Evolutionary conservation across 2,329 filamentous ascomycete species (phyloP).

Genomic region (Biscogniauxia mediterranea): DNA sequence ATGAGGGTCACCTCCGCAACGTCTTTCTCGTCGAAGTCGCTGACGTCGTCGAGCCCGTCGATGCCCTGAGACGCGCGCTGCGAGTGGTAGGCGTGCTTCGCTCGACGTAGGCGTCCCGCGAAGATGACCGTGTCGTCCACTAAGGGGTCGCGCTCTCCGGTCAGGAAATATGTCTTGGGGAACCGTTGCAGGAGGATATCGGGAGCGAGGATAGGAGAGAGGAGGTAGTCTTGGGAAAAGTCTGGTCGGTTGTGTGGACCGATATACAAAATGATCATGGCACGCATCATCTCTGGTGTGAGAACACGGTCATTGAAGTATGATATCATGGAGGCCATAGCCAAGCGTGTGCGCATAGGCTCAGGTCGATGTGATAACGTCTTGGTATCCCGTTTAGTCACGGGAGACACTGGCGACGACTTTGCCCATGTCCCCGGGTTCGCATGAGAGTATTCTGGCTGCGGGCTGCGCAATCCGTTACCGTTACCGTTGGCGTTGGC

Average conservation of each 20-base stretch:
- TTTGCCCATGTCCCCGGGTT: constrained; percentile 40
- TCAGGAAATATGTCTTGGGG: constrained; percentile 91
- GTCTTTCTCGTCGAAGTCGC: constrained; percentile 69
- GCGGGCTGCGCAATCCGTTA: constrained; percentile 34
- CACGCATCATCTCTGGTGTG: constrained; percentile 96
- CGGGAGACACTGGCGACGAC: constrained; percentile 16
- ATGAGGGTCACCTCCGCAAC: constrained; percentile 81
- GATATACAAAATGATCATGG: constrained; percentile 98
- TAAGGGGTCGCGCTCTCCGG: constrained; percentile 89
- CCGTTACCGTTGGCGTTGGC: constrained; percentile 12
- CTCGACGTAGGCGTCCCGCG: constrained; percentile 80
- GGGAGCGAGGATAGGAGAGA: constrained; percentile 87
- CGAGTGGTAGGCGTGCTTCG: constrained; percentile 59
- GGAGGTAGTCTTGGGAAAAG: constrained; percentile 85
- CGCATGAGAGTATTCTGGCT: constrained; percentile 51
- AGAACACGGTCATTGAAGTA: constrained; percentile 96
- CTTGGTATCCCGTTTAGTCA: constrained; percentile 19
- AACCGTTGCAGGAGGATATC: constrained; percentile 81
- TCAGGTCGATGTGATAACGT: constrained; percentile 50
- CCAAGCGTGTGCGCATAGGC: constrained; percentile 77
- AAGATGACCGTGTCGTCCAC: constrained; percentile 98
- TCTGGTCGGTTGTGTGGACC: constrained; percentile 91
- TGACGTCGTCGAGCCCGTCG: constrained; percentile 43
- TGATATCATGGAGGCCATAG: constrained; percentile 95
- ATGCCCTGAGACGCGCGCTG: constrained; percentile 53